Percentiles rank a stretch among this genome's conserved stretches.
phyloP scores from a whole-genome alignment of 306 rosid species.

The Vigna mungo region DNA sequence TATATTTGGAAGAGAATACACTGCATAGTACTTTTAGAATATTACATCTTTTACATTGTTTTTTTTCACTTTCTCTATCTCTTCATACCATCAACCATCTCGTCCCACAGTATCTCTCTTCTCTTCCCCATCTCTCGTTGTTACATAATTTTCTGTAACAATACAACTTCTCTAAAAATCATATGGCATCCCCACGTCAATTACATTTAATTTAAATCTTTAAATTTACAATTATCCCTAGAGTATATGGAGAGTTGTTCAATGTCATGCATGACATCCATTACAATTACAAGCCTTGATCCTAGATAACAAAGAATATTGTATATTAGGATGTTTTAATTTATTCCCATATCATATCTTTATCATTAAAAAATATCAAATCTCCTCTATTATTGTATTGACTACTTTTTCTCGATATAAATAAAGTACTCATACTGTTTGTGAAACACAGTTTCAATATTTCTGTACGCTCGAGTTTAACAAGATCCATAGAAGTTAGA shows the following conservation, averaged over 20 bases:
- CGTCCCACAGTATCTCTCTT: background rate
- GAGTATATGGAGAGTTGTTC: background rate
- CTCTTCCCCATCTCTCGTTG: background rate
- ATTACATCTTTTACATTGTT: background rate
- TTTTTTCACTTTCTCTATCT: background rate
- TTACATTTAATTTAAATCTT: background rate
- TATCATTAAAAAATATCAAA: too few species aligned
- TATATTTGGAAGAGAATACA: slow-evolving; percentile 14
- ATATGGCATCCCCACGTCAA: background rate
- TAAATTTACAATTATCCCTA: background rate
- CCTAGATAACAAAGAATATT: too few species aligned
- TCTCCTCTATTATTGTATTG: too few species aligned
- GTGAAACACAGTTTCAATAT: too few species aligned
- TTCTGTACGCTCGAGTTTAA: too few species aligned
- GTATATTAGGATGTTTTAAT: too few species aligned
- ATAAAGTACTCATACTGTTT: too few species aligned
- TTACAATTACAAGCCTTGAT: too few species aligned
- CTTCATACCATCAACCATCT: background rate
- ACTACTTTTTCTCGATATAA: too few species aligned
- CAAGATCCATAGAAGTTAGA: slow-evolving; percentile 8
- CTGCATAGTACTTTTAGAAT: background rate
- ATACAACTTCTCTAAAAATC: background rate
- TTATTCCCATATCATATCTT: too few species aligned
- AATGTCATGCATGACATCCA: background rate
- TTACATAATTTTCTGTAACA: background rate